Conservation (phyloP, 768 basidiomycete genomes). For the Lactarius hatsudake region DNA sequence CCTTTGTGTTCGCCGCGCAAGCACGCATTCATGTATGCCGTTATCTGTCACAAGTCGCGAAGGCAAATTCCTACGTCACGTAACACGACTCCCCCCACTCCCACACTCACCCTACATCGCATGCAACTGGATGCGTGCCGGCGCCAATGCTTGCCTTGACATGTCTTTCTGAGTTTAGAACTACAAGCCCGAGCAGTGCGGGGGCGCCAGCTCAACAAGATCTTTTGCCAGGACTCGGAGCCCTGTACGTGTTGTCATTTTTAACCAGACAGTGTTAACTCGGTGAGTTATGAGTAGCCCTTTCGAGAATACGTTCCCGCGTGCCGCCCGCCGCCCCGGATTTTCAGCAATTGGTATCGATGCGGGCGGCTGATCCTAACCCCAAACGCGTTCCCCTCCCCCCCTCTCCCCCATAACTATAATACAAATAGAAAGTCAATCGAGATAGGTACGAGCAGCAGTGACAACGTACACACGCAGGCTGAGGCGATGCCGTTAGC, state of each 20-base stretch:
- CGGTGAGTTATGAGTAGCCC: neutral
- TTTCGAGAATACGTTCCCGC: neutral
- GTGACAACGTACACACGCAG: neutral
- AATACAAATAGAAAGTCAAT: neutral
- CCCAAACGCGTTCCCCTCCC: neutral
- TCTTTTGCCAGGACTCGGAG: neutral
- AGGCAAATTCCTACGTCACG: slow-evolving; percentile 1
- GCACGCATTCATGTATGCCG: neutral
- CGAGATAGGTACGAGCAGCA: neutral
- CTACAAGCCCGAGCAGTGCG: neutral
- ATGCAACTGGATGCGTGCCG: neutral
- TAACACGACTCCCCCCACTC: neutral
- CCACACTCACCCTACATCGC: neutral
- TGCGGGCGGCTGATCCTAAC: neutral
- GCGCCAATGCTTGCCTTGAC: neutral
- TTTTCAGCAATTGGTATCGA: neutral
- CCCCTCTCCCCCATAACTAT: neutral
- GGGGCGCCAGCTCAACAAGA: neutral
- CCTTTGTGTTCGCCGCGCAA: neutral
- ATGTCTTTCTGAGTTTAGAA: neutral
- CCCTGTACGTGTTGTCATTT: neutral
- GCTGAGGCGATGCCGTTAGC: neutral
- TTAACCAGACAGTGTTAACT: neutral
- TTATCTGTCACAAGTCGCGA: neutral
- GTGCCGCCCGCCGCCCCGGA: neutral